Evolutionary conservation across 2,329 filamentous ascomycete genomes (phyloP), one percentile per base, ranked within the genome.

Genomic region (Pestalotiopsis sp.): DNA sequence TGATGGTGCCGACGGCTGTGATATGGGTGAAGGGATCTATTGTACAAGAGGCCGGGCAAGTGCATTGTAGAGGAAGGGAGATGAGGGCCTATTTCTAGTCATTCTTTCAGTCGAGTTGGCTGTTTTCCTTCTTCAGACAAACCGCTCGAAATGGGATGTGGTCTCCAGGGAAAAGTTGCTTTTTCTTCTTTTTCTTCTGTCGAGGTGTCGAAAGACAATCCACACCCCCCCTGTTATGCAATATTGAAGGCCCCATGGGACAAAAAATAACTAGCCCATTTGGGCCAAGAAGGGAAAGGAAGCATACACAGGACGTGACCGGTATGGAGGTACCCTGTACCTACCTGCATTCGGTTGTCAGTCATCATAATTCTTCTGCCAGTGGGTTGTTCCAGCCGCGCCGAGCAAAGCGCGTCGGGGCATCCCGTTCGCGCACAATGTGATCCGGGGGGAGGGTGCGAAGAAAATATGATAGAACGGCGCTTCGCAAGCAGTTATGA

Each of bases 1-100:
- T 76, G 73, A 59, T 61, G 59, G 71, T 75, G 70, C 73, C 75
- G 72, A 74, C 77, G 77, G 77, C 75, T 74, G 72, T 76, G 73
- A 70, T 73, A 74, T 71, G 71, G 71, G 73, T 61, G n/a, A 36
- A 17, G 27, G 25, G 13, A 36, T 74, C 74, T 76, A 76, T 76
- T 77, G 73, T 71, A 71, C 73, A 66, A 70, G 71, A 70, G 68
- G 71, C 70, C 77, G 77, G 77, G 73, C 77, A 74, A 69, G 73
- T 78, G 77, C 77, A 78, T 77, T 72, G 72, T 75, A 73, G 73
- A 64, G 45, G 73, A 72, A 74, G 71, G 71, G 73, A 68, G 70
- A 71, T 70, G 68, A 61, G 59, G 61, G 64, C 62, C 67, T 67
- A 67, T 67, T 69, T 66, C 64, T 67, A 45, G 38, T 27, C 56